phyloP scores from a whole-genome alignment of 1,284 basidiomycete species.

The Vanrija pseudolonga region DNA sequence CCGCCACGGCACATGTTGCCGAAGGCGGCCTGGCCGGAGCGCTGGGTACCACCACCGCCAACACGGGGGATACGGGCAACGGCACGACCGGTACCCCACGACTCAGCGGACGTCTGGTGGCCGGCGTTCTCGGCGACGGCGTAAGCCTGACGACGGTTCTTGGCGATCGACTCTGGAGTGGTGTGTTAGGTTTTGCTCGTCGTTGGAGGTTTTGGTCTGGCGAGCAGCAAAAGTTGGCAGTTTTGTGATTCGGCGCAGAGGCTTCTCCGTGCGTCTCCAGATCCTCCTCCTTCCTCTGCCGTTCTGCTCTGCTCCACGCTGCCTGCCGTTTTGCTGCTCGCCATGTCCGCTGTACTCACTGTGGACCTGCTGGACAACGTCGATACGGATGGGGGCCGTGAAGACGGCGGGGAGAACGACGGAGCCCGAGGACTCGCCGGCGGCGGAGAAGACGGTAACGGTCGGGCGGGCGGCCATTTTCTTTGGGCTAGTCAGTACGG shows the following conservation, averaged over 20 bases:
- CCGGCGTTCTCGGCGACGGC: constrained; percentile 96
- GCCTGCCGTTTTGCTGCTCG: background rate
- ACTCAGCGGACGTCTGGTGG: constrained; percentile 92
- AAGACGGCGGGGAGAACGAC: constrained; percentile 94
- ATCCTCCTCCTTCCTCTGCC: background rate
- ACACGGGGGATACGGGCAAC: constrained; percentile 99
- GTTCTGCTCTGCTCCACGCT: background rate
- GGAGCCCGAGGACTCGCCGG: constrained; percentile 82
- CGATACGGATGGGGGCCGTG: constrained; percentile 95
- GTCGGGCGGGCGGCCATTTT: constrained; percentile 86
- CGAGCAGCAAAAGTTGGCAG: too few relatives aligned
- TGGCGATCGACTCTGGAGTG: constrained; percentile 84
- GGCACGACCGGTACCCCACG: constrained; percentile 99
- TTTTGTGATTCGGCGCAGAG: too few relatives aligned
- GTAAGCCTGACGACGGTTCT: constrained; percentile 98
- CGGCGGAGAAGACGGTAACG: constrained; percentile 71
- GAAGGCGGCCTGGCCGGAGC: constrained; percentile 97
- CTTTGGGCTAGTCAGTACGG: background rate
- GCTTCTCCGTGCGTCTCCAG: background rate
- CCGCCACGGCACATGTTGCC: constrained; percentile 99
- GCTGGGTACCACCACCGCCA: constrained; percentile 96
- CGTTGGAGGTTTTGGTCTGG: background rate
- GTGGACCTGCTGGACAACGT: constrained; percentile 98
- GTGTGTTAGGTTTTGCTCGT: background rate
- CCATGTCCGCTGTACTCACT: constrained; percentile 64